These are phyloP conservation scores for Candida arabinofermentans DNA, from an alignment of 805 yeast species.

Conservation along the genomic window DNA sequence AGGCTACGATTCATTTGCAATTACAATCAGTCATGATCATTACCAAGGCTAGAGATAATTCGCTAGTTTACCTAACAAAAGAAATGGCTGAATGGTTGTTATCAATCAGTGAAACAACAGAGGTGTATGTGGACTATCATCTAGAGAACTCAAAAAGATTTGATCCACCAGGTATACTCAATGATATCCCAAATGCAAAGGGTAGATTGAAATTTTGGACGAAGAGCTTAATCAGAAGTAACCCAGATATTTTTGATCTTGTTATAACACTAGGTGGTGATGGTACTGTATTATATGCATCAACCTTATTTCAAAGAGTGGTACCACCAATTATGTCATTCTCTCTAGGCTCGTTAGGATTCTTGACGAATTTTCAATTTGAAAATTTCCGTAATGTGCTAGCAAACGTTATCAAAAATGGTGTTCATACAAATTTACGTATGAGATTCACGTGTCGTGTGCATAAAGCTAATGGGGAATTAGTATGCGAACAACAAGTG, in stretches of 20 bases:
- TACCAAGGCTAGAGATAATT: conserved; percentile 86
- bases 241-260: conserved; percentile 58
- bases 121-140: conserved; percentile 70
- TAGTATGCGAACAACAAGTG: conserved; percentile 67
- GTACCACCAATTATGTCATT: conserved; percentile 93
- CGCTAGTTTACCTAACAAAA: conserved; percentile 68
- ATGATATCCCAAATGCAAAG: conserved; percentile 42
- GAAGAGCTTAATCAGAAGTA: conserved; percentile 45
- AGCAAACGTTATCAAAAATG: conserved; percentile 55
- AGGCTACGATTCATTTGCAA: conserved; percentile 67
- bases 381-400: conserved; percentile 63
- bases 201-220: conserved; percentile 65
- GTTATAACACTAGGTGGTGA: conserved; percentile 94
- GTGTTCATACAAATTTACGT: conserved; percentile 73
- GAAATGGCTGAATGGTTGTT: conserved; percentile 79
- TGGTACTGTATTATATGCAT: conserved; percentile 89
- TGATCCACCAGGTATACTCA: conserved; percentile 48
- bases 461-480: conserved; percentile 47
- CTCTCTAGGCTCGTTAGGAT: conserved; percentile 88
- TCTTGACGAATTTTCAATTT: conserved; percentile 81
- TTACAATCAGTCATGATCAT: conserved; percentile 73
- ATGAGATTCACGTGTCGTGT: conserved; percentile 88
- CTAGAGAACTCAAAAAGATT: conserved; percentile 62
- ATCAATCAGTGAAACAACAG: conserved; percentile 22
- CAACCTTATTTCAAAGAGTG: conserved; percentile 74